Base-by-base conservation (phyloP, 2,329 filamentous ascomycete genomes). In the Neurospora sp. region DNA sequence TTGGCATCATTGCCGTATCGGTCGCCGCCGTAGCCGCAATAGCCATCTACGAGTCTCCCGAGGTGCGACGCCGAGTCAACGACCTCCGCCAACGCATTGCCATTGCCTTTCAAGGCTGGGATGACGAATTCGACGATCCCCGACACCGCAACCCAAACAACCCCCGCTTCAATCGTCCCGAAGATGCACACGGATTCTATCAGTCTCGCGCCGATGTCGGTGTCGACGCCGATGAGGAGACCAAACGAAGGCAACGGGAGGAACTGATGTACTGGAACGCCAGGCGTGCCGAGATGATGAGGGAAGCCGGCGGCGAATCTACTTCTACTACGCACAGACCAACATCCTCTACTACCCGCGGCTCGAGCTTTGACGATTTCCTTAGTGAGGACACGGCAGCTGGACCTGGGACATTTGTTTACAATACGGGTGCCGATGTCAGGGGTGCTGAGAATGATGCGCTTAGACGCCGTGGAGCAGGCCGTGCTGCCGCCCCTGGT, bases 251-350 rank as follows among this genome's bases (percentile, higher is more conserved):
- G 70, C 88, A 90, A 77, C 83, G 88, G 43, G 88, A 90, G 75
- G 88, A 90, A 78, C 77, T 90, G 71, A 81, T 90, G 78, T 90
- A 89, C 74, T 90, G 88, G 88, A 90, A 90, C 75, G 82, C 84
- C 3, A 73, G 87, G 39, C 84, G 81, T 68, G 77, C 87, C 68
- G 81, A 84, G 76, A 85, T 85, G 76, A 76, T 82, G 75, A 80
- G 82, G 69, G 79, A 78, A 68, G 77, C 81, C 68, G 71, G 72
- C 28, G 39, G 66, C 42, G 38, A 71, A 71, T 17, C 66, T 62
- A 15, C 52, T 33, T 17, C 52, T 33, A 62, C 52, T 33, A 58
- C 52, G 71, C 70, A 74, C 74, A 67, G 71, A 39, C 9, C 70
- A 9, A 17, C 71, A 15, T 36, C 70, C 10, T 28, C 58, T 38